phyloP scores from a whole-genome alignment of 169 alveolate species.

The Amoebophrya sp. region DNA sequence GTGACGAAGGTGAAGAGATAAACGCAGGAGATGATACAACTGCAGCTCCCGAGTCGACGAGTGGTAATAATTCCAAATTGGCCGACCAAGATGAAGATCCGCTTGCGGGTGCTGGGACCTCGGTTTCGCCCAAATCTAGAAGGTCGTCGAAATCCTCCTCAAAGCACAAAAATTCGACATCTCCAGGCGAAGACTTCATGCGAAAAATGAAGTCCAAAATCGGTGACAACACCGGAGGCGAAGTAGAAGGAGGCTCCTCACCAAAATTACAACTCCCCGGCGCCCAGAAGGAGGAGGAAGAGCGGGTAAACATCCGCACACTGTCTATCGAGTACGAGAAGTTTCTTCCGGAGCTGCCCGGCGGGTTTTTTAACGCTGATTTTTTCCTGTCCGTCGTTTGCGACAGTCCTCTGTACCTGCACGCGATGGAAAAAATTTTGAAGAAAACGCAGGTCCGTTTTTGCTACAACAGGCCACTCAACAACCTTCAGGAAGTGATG shows the following conservation, averaged over 20 bases:
- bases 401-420: neutral
- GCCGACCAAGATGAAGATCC: neutral
- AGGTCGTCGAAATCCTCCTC: neutral
- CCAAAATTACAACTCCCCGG: no score
- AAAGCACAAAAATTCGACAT: neutral
- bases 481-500: neutral
- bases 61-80: neutral
- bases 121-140: neutral
- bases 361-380: neutral
- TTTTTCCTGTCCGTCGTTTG: neutral
- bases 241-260: no score
- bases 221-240: no score
- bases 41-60: neutral
- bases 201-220: neutral
- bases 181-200: no score
- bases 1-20: neutral
- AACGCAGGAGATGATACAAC: no score
- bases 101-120: no score
- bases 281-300: neutral
- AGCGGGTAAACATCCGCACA: neutral
- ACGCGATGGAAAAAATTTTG: neutral
- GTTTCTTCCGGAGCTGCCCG: neutral
- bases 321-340: neutral
- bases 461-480: neutral
- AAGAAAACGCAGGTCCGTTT: neutral